Conservation (phyloP, 345 rosid genomes). For the Fremontodendron californicum region DNA sequence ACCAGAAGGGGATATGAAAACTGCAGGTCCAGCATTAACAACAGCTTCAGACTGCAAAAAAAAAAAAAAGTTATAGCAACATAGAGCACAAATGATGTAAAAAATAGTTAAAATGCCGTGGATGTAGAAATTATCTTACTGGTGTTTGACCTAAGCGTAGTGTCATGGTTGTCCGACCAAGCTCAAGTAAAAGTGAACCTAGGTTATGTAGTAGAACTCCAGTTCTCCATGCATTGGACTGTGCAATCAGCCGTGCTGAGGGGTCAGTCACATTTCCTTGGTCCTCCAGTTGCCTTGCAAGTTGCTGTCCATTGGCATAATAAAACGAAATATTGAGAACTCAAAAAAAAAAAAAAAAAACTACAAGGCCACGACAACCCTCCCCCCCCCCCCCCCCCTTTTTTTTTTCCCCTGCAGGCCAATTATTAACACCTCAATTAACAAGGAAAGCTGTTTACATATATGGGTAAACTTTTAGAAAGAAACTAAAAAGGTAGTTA, state of each 20-base stretch:
- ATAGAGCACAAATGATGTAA: background rate
- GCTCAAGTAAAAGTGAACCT: slow-evolving; percentile 74
- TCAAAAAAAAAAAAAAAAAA: background rate
- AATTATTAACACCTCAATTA: background rate
- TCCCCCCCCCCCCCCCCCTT: background rate
- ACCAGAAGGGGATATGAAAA: slow-evolving; percentile 60
- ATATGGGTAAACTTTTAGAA: background rate
- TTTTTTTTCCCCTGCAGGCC: background rate
- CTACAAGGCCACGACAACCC: background rate
- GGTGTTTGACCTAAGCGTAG: slow-evolving; percentile 65
- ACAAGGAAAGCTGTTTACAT: background rate
- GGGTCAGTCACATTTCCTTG: slow-evolving; percentile 47
- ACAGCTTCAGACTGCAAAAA: slow-evolving; percentile 58
- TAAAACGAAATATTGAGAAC: slow-evolving; percentile 9
- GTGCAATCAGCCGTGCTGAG: slow-evolving; percentile 30
- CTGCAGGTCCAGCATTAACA: slow-evolving; percentile 78
- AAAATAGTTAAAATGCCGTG: background rate
- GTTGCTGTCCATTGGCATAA: slow-evolving; percentile 40
- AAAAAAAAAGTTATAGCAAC: slow-evolving; percentile 19
- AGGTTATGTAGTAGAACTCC: slow-evolving; percentile 50
- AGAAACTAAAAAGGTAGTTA: slow-evolving; percentile 2
- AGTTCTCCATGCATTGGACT: slow-evolving; percentile 46
- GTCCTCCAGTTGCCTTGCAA: slow-evolving; percentile 50
- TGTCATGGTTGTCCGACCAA: slow-evolving; percentile 76
- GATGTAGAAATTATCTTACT: slow-evolving; percentile 34